Evolutionary conservation across 2,329 filamentous ascomycete species (phyloP), one percentile per base, ranked within the genome.

Genomic region (Davidsoniella eucalypti): DNA sequence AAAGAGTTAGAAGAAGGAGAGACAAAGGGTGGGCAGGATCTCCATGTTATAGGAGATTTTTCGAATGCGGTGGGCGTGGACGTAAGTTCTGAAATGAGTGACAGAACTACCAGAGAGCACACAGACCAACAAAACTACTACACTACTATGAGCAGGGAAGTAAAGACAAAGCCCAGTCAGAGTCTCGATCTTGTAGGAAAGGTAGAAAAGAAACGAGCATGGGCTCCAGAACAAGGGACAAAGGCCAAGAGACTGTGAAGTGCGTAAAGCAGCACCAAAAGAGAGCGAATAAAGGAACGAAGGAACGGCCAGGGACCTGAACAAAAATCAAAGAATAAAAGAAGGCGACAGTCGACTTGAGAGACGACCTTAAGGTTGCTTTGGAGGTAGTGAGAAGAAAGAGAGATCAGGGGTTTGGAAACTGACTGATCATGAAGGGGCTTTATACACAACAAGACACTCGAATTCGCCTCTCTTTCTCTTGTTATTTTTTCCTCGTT

Each of bases 301-400:
- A 49, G 39, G 39, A 29, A 42, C 21, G 38, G 26, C 39, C 37
- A 42, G 47, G 47, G 38, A 21, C 45, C 37, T 48, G 21, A 38
- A 38, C 45, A 38, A 21, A 12, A 40, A 40, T 14, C 5, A 25
- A n/a, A 26, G 16, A 16, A 33, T 49, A 12, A 16, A 21, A 21
- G 14, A 39, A 39, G 12, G 7, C 41, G 45, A 47, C 25, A 43
- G 12, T 23, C 21, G 17, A 43, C 18, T 43, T n/a, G 17, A 49
- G 17, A 49, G 33, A 38, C 29, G 17, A 39, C 23, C 29, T 9
- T 33, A 25, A 29, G 38, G 44, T 10, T 18, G 26, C 21, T 47
- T 21, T 18, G 9, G 21, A 29, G 26, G 10, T n/a, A 16, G 25
- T 49, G 38, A 43, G 26, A 42, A 41, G n/a, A 23, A 23, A 49